Percentiles rank a stretch among this genome's conserved stretches.
These are phyloP conservation scores for Coniochaeta hoffmannii DNA, from an alignment of 2,329 filamentous ascomycete species.

Conservation along the genomic window DNA sequence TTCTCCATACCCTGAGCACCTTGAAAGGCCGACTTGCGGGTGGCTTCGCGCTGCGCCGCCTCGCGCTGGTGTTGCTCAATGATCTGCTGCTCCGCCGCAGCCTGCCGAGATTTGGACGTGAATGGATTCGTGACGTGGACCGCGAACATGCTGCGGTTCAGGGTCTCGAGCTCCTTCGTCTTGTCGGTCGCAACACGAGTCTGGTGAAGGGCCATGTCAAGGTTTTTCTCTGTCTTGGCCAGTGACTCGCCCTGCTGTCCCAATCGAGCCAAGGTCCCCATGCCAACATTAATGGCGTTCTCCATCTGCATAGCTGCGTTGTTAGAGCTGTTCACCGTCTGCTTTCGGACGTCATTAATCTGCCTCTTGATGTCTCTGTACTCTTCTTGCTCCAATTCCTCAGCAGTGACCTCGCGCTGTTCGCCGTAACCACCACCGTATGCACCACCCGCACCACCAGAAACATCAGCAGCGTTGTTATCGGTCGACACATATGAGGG, in stretches of 20 bases:
- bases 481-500: constrained; percentile 1
- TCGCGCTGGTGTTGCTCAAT: constrained; percentile 63
- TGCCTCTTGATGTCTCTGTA: constrained; percentile 66
- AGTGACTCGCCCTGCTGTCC: constrained; percentile 74
- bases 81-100: constrained; percentile 59
- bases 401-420: constrained; percentile 71
- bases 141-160: constrained; percentile 89
- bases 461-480: neutral
- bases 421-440: constrained; percentile 55
- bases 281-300: constrained; percentile 63
- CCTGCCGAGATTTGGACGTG: constrained; percentile 58
- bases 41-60: constrained; percentile 56
- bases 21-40: constrained; percentile 42
- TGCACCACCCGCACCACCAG: constrained; percentile 6
- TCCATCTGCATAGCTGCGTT: constrained; percentile 63
- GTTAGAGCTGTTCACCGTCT: constrained; percentile 57
- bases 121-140: constrained; percentile 73
- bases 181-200: constrained; percentile 72
- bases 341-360: constrained; percentile 68
- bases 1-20: constrained; percentile 25
- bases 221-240: constrained; percentile 73
- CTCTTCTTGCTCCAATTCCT: constrained; percentile 68
- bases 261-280: constrained; percentile 64
- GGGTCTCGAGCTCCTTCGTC: constrained; percentile 72
- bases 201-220: constrained; percentile 72